These are phyloP conservation scores for Thinopyrum elongatum DNA, from an alignment of 176 grass and related monocot species.

Conservation along the genomic window DNA sequence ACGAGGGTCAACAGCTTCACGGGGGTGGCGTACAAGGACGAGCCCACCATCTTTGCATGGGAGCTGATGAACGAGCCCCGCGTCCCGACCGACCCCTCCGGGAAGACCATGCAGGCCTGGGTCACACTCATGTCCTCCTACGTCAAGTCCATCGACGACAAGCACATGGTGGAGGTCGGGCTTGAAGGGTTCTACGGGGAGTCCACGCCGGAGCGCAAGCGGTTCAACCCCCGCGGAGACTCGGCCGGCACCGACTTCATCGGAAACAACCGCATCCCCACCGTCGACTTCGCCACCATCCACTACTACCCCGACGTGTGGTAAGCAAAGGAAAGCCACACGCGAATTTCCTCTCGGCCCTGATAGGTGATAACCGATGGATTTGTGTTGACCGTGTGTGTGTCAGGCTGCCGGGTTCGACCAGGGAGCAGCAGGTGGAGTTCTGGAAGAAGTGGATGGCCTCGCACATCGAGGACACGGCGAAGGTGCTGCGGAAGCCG, in stretches of 20 bases:
- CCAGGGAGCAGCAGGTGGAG: neutral
- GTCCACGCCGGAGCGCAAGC: slow-evolving; percentile 37
- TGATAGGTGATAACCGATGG: too few relatives aligned
- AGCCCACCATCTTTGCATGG: slow-evolving; percentile 84
- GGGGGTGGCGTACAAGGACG: slow-evolving; percentile 70
- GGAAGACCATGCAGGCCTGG: slow-evolving; percentile 50
- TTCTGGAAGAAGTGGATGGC: neutral
- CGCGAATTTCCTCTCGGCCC: too few relatives aligned
- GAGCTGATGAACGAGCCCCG: slow-evolving; percentile 88
- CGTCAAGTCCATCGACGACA: slow-evolving; percentile 77
- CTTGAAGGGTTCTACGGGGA: slow-evolving; percentile 84
- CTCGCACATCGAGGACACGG: neutral
- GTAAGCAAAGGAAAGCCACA: too few relatives aligned
- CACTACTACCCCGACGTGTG: neutral
- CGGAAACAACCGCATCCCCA: slow-evolving; percentile 53
- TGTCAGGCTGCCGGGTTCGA: neutral
- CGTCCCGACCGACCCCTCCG: slow-evolving; percentile 61
- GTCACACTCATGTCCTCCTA: slow-evolving; percentile 62
- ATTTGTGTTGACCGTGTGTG: too few relatives aligned
- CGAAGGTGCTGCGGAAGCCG: neutral
- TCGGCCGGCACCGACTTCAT: slow-evolving; percentile 87
- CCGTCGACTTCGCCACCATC: slow-evolving; percentile 55
- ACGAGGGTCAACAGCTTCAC: slow-evolving; percentile 71
- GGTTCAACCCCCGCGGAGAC: slow-evolving; percentile 43
- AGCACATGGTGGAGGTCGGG: slow-evolving; percentile 78